phyloP scores from a whole-genome alignment of 768 basidiomycete genomes.

The Pleurotus giganteus region DNA sequence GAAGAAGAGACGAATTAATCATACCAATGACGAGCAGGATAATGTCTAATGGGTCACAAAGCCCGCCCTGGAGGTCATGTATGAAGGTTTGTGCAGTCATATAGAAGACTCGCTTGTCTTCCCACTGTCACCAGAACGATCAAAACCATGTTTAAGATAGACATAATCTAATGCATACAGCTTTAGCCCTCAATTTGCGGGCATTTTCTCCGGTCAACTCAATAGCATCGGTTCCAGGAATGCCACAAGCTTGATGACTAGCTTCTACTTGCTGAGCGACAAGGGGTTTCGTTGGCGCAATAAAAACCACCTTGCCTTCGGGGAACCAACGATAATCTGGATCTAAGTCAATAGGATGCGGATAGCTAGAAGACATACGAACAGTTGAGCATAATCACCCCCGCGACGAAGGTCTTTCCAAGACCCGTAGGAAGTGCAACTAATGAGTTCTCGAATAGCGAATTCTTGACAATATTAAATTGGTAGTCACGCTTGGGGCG shows the following conservation, averaged over 20 bases:
- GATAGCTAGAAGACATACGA: conserved; percentile 12
- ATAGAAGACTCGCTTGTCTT: conserved; percentile 83
- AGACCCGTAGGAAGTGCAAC: conserved; percentile 94
- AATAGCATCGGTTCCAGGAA: conserved; percentile 79
- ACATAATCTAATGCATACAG: conserved; percentile 39
- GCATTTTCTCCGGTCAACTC: conserved; percentile 83
- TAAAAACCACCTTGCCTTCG: conserved; percentile 87
- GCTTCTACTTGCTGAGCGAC: conserved; percentile 95
- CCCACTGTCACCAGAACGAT: conserved; percentile 50
- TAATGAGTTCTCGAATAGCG: conserved; percentile 89
- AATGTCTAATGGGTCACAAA: conserved; percentile 77
- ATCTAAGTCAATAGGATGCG: conserved; percentile 9
- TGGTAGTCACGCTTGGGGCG: conserved; percentile 89
- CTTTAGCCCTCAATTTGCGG: conserved; percentile 48
- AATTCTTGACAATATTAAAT: conserved; percentile 84
- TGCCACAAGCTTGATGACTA: conserved; percentile 91
- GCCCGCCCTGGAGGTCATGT: conserved; percentile 76
- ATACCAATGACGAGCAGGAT: conserved; percentile 86
- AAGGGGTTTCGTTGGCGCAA: conserved; percentile 94
- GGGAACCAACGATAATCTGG: conserved; percentile 92
- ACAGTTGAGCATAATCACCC: conserved; percentile 96
- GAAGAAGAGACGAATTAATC: conserved; percentile 13
- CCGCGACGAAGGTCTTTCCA: conserved; percentile 98
- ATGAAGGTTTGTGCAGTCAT: conserved; percentile 95
- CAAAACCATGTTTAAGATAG: background rate